These are phyloP conservation scores for Saitoella complicata DNA, from an alignment of 805 yeast genomes.

Conservation along the genomic window DNA sequence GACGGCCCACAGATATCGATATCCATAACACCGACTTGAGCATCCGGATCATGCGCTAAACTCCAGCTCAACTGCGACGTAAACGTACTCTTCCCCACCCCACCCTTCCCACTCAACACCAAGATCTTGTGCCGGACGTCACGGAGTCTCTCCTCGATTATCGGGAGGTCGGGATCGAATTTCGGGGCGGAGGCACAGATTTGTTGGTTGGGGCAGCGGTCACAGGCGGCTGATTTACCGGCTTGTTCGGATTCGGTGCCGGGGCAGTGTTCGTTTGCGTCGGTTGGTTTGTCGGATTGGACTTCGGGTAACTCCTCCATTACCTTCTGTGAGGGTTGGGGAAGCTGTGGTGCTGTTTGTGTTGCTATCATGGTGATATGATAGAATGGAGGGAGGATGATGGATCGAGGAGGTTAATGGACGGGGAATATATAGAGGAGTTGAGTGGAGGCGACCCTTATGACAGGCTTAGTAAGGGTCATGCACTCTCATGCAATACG, in stretches of 20 bases:
- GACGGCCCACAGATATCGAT: conserved; percentile 97
- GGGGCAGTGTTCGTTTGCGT: conserved; percentile 67
- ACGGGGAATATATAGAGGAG: too few species aligned
- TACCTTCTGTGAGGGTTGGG: too few species aligned
- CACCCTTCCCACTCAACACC: conserved; percentile 58
- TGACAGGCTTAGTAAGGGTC: too few species aligned
- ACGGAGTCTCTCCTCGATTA: conserved; percentile 50
- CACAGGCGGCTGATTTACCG: conserved; percentile 87
- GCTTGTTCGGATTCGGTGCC: conserved; percentile 93
- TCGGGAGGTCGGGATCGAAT: conserved; percentile 83
- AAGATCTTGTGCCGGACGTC: conserved; percentile 60
- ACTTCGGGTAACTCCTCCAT: too few species aligned
- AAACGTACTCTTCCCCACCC: conserved; percentile 95
- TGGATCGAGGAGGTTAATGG: too few species aligned
- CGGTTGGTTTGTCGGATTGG: not conserved
- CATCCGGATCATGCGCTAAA: conserved; percentile 49
- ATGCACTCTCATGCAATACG: too few species aligned
- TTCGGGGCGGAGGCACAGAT: conserved; percentile 70
- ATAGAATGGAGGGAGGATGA: too few species aligned
- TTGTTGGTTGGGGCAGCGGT: conserved; percentile 84
- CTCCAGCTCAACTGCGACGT: conserved; percentile 97
- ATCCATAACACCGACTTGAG: conserved; percentile 94
- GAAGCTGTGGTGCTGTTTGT: too few species aligned
- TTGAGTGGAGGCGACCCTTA: too few species aligned
- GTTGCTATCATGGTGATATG: too few species aligned